These are phyloP conservation scores for Nemophila menziesii DNA, from an alignment of 257 asterid genomes.

Conservation along the genomic window DNA sequence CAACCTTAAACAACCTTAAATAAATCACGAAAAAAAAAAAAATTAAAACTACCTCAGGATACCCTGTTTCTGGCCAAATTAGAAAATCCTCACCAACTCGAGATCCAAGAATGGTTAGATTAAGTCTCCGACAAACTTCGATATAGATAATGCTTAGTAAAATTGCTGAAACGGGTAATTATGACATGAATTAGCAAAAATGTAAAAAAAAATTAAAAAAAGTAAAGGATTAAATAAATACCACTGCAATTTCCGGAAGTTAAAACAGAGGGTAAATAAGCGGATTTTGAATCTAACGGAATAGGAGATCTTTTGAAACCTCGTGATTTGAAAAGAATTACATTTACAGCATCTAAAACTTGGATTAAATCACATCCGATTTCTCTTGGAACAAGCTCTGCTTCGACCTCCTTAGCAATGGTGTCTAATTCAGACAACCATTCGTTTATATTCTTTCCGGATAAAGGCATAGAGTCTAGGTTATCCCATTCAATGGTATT, in stretches of 20 bases:
- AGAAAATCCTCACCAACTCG: constrained; percentile 97
- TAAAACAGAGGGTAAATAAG: constrained; percentile 75
- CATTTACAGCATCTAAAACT: constrained; percentile 80
- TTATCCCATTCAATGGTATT: constrained; percentile 34
- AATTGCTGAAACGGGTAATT: constrained; percentile 44
- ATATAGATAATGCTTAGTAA: constrained; percentile 85
- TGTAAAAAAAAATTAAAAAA: neutral
- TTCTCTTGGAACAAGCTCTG: constrained; percentile 69
- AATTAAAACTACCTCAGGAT: constrained; percentile 95
- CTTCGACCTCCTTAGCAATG: constrained; percentile 83
- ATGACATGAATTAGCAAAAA: constrained; percentile 11
- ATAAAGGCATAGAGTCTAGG: constrained; percentile 61
- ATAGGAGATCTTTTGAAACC: constrained; percentile 74
- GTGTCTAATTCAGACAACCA: constrained; percentile 73
- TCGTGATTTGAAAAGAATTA: constrained; percentile 59
- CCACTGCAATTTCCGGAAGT: constrained; percentile 70
- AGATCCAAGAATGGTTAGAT: constrained; percentile 84
- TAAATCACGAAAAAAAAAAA: too few relatives aligned
- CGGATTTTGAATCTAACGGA: constrained; percentile 63
- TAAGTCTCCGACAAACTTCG: constrained; percentile 90
- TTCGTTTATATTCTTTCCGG: constrained; percentile 54
- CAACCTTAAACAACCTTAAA: too few relatives aligned
- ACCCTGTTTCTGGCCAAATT: constrained; percentile 89
- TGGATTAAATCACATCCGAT: constrained; percentile 70
- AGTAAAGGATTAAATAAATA: constrained; percentile 5